phyloP scores from a whole-genome alignment of 1,284 basidiomycete species.

The Malassezia furfur region DNA sequence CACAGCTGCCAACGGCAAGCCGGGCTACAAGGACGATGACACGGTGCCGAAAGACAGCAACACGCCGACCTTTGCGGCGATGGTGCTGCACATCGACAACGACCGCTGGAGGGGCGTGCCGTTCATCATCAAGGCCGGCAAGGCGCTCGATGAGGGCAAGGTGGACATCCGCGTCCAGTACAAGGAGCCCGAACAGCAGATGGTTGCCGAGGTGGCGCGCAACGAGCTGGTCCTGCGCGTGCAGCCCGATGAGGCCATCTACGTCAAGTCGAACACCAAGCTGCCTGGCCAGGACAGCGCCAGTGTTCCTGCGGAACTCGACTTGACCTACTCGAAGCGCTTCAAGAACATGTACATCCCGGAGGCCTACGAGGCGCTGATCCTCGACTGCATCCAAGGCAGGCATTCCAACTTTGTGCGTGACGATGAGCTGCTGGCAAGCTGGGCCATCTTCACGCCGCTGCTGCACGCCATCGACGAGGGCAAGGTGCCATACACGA shows the following conservation, averaged over 20 bases:
- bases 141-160: slow-evolving; percentile 46
- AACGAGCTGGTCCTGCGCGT: slow-evolving; percentile 47
- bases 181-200: slow-evolving; percentile 29
- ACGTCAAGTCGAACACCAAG: slow-evolving; percentile 45
- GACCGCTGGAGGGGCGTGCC: slow-evolving; percentile 45
- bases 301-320: slow-evolving; percentile 35
- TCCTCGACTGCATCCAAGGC: slow-evolving; percentile 46
- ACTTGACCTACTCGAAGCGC: slow-evolving; percentile 42
- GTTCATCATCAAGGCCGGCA: slow-evolving; percentile 47
- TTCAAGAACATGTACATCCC: slow-evolving; percentile 40
- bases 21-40: slow-evolving; percentile 50
- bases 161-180: slow-evolving; percentile 45
- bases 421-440: slow-evolving; percentile 47
- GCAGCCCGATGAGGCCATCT: slow-evolving; percentile 45
- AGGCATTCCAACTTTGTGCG: slow-evolving; percentile 49
- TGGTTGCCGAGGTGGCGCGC: slow-evolving; percentile 30
- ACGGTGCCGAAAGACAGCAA: slow-evolving; percentile 49
- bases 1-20: slow-evolving; percentile 44
- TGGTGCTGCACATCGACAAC: slow-evolving; percentile 43
- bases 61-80: slow-evolving; percentile 49
- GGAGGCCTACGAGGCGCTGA: slow-evolving; percentile 49
- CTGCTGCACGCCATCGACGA: slow-evolving; percentile 43
- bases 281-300: slow-evolving; percentile 35
- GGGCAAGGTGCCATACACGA: slow-evolving; percentile 40
- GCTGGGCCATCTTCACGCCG: slow-evolving; percentile 49